A percentile compares a stretch with the other conserved stretches of the same genome.
Evolutionary conservation across 805 yeast species (phyloP).

Genomic region (Kurtzmaniella fragi): DNA sequence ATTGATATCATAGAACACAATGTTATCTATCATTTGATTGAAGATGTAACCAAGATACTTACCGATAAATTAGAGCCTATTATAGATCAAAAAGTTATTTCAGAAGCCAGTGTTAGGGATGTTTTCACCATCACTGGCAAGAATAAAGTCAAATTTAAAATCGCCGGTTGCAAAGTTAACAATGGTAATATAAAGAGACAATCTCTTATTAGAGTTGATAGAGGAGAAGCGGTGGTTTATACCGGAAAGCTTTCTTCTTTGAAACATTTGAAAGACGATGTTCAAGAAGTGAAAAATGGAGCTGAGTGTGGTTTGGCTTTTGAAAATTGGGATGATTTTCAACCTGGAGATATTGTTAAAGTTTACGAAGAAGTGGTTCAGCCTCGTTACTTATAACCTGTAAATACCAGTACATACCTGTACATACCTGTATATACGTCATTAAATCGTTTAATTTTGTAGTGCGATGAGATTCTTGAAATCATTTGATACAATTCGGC

Average conservation of each 20-base stretch:
- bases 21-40: slow-evolving; percentile 84
- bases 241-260: slow-evolving; percentile 65
- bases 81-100: slow-evolving; percentile 58
- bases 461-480: neutral
- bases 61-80: slow-evolving; percentile 59
- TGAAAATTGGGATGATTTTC: slow-evolving; percentile 59
- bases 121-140: slow-evolving; percentile 65
- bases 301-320: slow-evolving; percentile 86
- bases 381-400: slow-evolving; percentile 31
- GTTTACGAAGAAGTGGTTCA: slow-evolving; percentile 60
- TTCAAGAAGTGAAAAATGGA: slow-evolving; percentile 73
- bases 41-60: slow-evolving; percentile 67
- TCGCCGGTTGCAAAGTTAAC: slow-evolving; percentile 85
- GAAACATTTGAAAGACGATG: slow-evolving; percentile 79
- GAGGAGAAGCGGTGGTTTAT: slow-evolving; percentile 44
- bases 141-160: slow-evolving; percentile 45
- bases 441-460: neutral
- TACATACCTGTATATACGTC: too few relatives aligned
- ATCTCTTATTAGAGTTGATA: slow-evolving; percentile 51
- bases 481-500: neutral
- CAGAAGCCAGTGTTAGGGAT: slow-evolving; percentile 66
- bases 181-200: slow-evolving; percentile 63
- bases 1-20: slow-evolving; percentile 62
- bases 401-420: slow-evolving; percentile 12
- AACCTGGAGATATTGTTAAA: slow-evolving; percentile 72